These are phyloP conservation scores for Agaricus sinodeliciosus DNA, from an alignment of 768 basidiomycete species.

Conservation along the genomic window DNA sequence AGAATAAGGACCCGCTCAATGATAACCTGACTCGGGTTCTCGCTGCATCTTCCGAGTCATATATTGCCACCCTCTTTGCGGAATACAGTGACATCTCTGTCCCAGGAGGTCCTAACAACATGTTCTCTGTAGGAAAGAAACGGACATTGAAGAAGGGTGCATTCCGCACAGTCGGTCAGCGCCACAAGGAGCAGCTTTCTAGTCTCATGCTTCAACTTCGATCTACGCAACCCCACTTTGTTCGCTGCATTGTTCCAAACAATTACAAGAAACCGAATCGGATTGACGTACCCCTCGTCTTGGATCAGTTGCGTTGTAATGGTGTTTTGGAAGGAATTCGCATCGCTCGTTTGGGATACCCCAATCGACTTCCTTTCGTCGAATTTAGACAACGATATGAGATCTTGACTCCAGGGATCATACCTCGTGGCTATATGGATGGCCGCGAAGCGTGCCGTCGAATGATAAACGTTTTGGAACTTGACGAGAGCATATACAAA, in stretches of 20 bases:
- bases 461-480: constrained; percentile 84
- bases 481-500: constrained; percentile 79
- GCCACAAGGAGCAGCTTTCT: constrained; percentile 92
- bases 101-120: constrained; percentile 27
- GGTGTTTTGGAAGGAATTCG: constrained; percentile 99
- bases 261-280: constrained; percentile 83
- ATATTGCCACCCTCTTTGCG: constrained; percentile 76
- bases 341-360: constrained; percentile 95
- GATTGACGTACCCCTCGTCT: constrained; percentile 88
- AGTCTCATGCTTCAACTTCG: constrained; percentile 88
- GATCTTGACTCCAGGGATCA: constrained; percentile 87
- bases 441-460: constrained; percentile 89
- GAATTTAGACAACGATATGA: constrained; percentile 98
- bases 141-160: constrained; percentile 88
- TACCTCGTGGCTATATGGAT: constrained; percentile 96
- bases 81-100: constrained; percentile 58
- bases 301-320: constrained; percentile 96
- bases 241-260: constrained; percentile 97
- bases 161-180: constrained; percentile 91
- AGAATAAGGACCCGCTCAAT: constrained; percentile 98
- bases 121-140: constrained; percentile 53
- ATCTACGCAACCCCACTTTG: constrained; percentile 95
- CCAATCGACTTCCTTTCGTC: constrained; percentile 92
- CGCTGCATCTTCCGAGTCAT: constrained; percentile 73
- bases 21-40: constrained; percentile 91